Conservation (phyloP, 2,329 filamentous ascomycete species). For the Stromatinia cepivora region DNA sequence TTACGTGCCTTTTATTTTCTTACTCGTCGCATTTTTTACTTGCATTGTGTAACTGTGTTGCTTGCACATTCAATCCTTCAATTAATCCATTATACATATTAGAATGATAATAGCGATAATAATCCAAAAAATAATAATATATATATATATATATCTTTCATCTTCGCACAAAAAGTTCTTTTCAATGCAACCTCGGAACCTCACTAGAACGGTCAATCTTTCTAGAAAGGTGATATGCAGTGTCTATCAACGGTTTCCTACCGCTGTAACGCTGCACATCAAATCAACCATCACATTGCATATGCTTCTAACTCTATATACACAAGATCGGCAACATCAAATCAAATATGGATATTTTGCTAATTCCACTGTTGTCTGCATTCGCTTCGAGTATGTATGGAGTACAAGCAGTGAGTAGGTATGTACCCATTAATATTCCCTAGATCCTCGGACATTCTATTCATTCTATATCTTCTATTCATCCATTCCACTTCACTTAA, state of each 20-base stretch:
- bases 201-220: not conserved
- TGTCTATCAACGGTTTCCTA: constrained; percentile 10
- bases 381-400: not conserved
- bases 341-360: not conserved
- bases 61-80: not conserved
- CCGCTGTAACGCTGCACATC: not conserved
- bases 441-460: not conserved
- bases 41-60: too few species aligned
- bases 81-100: not conserved
- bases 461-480: not conserved
- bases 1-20: not conserved
- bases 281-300: not conserved
- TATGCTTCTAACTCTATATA: not conserved
- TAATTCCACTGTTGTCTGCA: not conserved
- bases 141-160: not conserved
- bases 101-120: too few species aligned
- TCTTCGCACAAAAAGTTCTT: not conserved
- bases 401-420: too few species aligned
- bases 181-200: not conserved
- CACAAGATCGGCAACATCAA: constrained; percentile 2
- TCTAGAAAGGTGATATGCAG: constrained; percentile 7
- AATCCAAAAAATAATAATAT: not conserved
- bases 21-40: not conserved
- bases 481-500: too few species aligned
- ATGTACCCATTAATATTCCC: not conserved